A percentile compares a stretch with the other conserved stretches of the same genome.
Conservation (phyloP, 345 rosid species). For the Populus deltoides region DNA sequence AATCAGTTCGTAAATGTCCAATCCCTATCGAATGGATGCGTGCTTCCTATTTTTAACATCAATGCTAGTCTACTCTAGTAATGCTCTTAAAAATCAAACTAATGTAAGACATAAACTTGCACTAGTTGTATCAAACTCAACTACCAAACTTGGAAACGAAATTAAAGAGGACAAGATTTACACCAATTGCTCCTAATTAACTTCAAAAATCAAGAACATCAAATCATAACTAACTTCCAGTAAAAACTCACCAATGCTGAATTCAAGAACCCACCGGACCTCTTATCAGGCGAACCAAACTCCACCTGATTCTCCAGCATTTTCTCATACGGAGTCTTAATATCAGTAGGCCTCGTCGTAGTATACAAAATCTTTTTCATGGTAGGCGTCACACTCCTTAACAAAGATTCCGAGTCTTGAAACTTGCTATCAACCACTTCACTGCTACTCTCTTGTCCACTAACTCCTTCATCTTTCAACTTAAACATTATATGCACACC, state of each 20-base stretch:
- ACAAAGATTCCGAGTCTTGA: slow-evolving; percentile 57
- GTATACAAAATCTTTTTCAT: slow-evolving; percentile 63
- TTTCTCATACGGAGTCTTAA: slow-evolving; percentile 87
- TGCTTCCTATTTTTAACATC: background rate
- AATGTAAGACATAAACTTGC: background rate
- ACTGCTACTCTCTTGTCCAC: slow-evolving; percentile 32
- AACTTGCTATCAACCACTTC: slow-evolving; percentile 39
- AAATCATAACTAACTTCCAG: background rate
- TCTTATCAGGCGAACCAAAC: slow-evolving; percentile 86
- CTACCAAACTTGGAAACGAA: background rate
- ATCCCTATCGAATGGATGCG: background rate
- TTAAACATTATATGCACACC: slow-evolving; percentile 84
- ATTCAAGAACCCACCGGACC: slow-evolving; percentile 76
- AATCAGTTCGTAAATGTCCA: background rate
- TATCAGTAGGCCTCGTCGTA: slow-evolving; percentile 74
- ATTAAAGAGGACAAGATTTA: background rate
- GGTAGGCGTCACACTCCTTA: slow-evolving; percentile 59
- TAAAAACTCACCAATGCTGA: slow-evolving; percentile 63
- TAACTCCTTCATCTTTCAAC: slow-evolving; percentile 49
- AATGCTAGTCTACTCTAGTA: background rate
- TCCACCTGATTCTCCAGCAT: slow-evolving; percentile 90
- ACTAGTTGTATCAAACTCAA: background rate
- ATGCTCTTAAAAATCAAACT: background rate
- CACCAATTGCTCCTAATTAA: background rate
- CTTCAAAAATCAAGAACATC: background rate